Percentiles rank a stretch among this genome's conserved stretches.
Evolutionary conservation across 495 filamentous ascomycete genomes (phyloP).

Genomic region (Hypoxylon lienhwacheense): DNA sequence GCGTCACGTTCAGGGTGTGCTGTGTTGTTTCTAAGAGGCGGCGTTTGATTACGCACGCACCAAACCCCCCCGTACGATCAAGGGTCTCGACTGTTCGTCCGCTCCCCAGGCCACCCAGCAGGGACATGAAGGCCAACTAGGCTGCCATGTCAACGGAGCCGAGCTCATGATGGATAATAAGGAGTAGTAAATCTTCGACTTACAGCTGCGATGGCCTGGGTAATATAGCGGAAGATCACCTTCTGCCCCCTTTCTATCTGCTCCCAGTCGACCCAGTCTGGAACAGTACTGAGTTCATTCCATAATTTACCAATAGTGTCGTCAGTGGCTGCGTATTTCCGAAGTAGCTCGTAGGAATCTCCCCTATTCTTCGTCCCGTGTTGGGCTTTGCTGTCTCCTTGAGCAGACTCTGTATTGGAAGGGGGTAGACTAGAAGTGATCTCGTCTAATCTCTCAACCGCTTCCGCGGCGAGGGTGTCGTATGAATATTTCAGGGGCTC

Average conservation of each 20-base stretch:
- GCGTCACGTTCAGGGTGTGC: constrained; percentile 71
- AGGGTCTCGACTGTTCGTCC: constrained; percentile 72
- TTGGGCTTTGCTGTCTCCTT: constrained; percentile 6
- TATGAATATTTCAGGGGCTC: constrained; percentile 63
- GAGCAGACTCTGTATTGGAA: constrained; percentile 2
- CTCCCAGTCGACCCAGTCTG: constrained; percentile 80
- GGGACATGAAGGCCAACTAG: constrained; percentile 63
- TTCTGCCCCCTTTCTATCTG: constrained; percentile 73
- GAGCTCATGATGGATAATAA: too few species aligned
- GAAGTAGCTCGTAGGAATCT: constrained; percentile 66
- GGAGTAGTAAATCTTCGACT: neutral
- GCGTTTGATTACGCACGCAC: constrained; percentile 64
- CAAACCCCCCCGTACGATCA: constrained; percentile 77
- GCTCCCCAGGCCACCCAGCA: constrained; percentile 67
- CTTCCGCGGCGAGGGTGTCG: constrained; percentile 68
- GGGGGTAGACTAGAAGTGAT: constrained; percentile 53
- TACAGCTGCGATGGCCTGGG: constrained; percentile 58
- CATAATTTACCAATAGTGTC: constrained; percentile 63
- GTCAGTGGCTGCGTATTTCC: constrained; percentile 59
- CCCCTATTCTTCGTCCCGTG: constrained; percentile 33
- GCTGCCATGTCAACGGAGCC: neutral
- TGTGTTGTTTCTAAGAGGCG: constrained; percentile 76
- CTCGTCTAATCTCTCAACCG: constrained; percentile 60
- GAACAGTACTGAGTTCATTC: constrained; percentile 68
- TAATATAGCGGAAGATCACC: constrained; percentile 73